These are phyloP conservation scores for Trichomonas vaginalis DNA, from an alignment of 208 protist species.

Conservation along the genomic window DNA sequence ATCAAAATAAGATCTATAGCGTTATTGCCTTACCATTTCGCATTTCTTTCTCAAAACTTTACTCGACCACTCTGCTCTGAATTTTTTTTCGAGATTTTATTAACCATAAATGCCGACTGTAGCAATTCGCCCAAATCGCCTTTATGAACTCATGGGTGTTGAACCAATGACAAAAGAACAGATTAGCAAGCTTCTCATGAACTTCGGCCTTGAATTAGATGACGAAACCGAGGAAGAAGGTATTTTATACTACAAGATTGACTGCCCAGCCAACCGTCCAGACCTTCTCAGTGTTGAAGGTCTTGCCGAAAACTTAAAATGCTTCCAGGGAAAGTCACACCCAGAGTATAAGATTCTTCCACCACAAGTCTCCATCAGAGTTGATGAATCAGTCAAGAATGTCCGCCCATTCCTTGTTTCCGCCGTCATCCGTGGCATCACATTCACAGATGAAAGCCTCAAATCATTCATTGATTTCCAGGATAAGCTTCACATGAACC, in stretches of 20 bases:
- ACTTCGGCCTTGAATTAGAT: conserved; percentile 93
- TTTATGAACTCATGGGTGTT: not conserved
- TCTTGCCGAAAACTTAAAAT: conserved; percentile 47
- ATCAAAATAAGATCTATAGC: no score
- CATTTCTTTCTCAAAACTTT: no score
- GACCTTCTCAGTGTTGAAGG: conserved; percentile 86
- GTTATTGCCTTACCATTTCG: no score
- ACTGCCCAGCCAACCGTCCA: conserved; percentile 89
- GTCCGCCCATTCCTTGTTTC: conserved; percentile 85
- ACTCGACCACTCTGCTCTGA: not conserved
- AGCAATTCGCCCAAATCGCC: not conserved
- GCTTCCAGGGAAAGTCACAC: conserved; percentile 51
- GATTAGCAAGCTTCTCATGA: conserved; percentile 84
- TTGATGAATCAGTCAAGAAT: conserved; percentile 36
- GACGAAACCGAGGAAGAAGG: conserved; percentile 49
- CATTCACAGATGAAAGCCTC: conserved; percentile 71
- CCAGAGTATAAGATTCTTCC: conserved; percentile 18
- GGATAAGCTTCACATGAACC: conserved; percentile 26
- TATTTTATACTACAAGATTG: conserved; percentile 84
- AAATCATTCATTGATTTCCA: conserved; percentile 86
- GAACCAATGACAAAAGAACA: conserved; percentile 50
- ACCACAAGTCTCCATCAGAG: not conserved
- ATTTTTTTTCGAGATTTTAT: not conserved
- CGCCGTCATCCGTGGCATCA: conserved; percentile 79
- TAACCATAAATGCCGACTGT: not conserved